A percentile compares a stretch with the other conserved stretches of the same genome.
Conservation (phyloP, 495 filamentous ascomycete species). For the Aspergillus carlsbadensis region DNA sequence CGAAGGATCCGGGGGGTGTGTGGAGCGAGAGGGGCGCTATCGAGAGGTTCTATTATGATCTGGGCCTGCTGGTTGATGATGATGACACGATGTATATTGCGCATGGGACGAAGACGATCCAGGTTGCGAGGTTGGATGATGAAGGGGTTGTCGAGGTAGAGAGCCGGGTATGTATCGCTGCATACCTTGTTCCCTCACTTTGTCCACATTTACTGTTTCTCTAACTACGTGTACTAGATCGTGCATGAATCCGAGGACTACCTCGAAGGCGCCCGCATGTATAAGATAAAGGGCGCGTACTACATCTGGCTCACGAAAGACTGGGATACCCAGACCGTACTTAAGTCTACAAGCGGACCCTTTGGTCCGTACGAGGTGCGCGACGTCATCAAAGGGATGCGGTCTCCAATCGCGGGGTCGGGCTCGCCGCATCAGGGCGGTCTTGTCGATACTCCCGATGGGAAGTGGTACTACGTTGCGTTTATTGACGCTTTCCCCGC, state of each 20-base stretch:
- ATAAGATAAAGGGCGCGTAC: slow-evolving; percentile 53
- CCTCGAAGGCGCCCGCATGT: slow-evolving; percentile 58
- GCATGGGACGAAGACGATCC: slow-evolving; percentile 35
- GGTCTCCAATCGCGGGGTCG: slow-evolving; percentile 40
- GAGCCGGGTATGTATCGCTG: slow-evolving; percentile 15
- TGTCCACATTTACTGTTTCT: no score
- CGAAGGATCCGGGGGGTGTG: slow-evolving; percentile 31
- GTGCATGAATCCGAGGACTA: slow-evolving; percentile 38
- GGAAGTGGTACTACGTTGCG: slow-evolving; percentile 59
- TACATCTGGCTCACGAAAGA: slow-evolving; percentile 53
- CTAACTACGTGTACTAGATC: slow-evolving; percentile 16
- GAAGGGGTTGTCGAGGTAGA: slow-evolving; percentile 46
- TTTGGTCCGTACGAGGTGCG: slow-evolving; percentile 47
- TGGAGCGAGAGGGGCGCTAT: slow-evolving; percentile 38
- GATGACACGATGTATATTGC: slow-evolving; percentile 56
- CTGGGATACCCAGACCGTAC: slow-evolving; percentile 44
- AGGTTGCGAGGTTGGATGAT: slow-evolving; percentile 47
- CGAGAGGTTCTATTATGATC: slow-evolving; percentile 57
- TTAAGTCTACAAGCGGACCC: slow-evolving; percentile 40
- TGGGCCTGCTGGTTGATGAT: slow-evolving; percentile 53
- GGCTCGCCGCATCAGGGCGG: slow-evolving; percentile 56
- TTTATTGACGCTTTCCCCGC: slow-evolving; percentile 55
- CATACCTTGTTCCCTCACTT: no score
- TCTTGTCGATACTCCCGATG: slow-evolving; percentile 50
- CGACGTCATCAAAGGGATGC: slow-evolving; percentile 32